Evolutionary conservation across 257 asterid species (phyloP).

Genomic region (Echites panduratus): DNA sequence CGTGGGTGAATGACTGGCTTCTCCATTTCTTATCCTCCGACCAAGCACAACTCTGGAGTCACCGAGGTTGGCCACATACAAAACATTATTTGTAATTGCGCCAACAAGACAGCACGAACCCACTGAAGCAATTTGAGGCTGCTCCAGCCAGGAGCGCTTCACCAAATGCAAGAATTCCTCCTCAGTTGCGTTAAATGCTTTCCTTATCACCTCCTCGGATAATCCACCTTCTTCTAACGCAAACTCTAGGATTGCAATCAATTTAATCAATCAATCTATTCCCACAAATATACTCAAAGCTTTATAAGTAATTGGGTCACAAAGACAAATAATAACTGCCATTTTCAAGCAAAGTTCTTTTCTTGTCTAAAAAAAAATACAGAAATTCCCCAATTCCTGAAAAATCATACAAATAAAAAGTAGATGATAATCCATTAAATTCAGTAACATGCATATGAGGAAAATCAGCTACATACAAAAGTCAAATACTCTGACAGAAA

Average conservation of each 20-base stretch:
- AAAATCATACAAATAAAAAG: background rate
- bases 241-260: conserved; percentile 20
- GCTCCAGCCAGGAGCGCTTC: conserved; percentile 27
- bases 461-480: background rate
- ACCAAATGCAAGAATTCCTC: conserved; percentile 33
- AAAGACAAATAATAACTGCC: background rate
- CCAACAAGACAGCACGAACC: conserved; percentile 43
- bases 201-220: conserved; percentile 38
- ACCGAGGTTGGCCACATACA: conserved; percentile 40
- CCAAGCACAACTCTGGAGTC: conserved; percentile 44
- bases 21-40: conserved; percentile 18
- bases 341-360: background rate
- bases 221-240: conserved; percentile 32
- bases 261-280: background rate
- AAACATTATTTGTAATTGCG: conserved; percentile 25
- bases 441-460: background rate
- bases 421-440: background rate
- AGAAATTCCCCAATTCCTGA: background rate
- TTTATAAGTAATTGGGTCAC: background rate
- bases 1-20: conserved; percentile 10
- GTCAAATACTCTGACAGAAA: background rate
- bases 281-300: background rate
- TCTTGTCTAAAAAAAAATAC: background rate
- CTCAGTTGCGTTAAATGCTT: conserved; percentile 30
- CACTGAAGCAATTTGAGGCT: conserved; percentile 37